phyloP scores from a whole-genome alignment of 2,329 filamentous ascomycete genomes.

The Clarireedia sp. region DNA sequence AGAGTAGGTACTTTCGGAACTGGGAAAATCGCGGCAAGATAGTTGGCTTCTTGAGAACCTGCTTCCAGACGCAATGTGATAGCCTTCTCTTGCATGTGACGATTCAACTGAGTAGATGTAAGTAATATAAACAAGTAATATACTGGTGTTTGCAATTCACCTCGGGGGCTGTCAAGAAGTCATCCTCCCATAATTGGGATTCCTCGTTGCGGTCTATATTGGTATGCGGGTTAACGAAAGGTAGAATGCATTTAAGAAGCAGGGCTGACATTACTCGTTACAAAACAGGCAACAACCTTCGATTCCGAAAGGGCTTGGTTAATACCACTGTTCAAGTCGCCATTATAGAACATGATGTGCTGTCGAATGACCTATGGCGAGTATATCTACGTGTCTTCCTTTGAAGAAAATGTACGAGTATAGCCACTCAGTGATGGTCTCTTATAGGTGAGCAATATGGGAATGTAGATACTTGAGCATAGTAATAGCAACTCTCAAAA shows the following conservation, averaged over 20 bases:
- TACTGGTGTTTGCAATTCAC: conserved; percentile 33
- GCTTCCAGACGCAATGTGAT: conserved; percentile 63
- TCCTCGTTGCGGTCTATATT: conserved; percentile 57
- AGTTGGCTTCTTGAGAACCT: conserved; percentile 73
- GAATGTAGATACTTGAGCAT: no score
- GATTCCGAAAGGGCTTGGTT: conserved; percentile 62
- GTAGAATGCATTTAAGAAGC: neutral
- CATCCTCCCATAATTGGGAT: conserved; percentile 64
- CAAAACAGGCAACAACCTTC: conserved; percentile 79
- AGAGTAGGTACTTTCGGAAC: conserved; percentile 71
- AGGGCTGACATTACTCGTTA: conserved; percentile 50
- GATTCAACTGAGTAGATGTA: conserved; percentile 39
- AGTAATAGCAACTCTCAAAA: no score
- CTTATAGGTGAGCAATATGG: no score
- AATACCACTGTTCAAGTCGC: conserved; percentile 75
- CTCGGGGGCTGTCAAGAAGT: conserved; percentile 51
- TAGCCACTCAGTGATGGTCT: no score
- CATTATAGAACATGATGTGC: conserved; percentile 67
- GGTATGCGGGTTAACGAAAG: no score
- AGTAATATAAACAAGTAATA: neutral
- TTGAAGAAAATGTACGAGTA: no score
- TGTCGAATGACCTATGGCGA: neutral
- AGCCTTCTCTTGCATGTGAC: conserved; percentile 51
- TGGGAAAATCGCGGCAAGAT: conserved; percentile 74
- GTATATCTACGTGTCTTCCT: no score